Conservation (phyloP, 1,284 basidiomycete genomes). For the Apiotrichum siamense region DNA sequence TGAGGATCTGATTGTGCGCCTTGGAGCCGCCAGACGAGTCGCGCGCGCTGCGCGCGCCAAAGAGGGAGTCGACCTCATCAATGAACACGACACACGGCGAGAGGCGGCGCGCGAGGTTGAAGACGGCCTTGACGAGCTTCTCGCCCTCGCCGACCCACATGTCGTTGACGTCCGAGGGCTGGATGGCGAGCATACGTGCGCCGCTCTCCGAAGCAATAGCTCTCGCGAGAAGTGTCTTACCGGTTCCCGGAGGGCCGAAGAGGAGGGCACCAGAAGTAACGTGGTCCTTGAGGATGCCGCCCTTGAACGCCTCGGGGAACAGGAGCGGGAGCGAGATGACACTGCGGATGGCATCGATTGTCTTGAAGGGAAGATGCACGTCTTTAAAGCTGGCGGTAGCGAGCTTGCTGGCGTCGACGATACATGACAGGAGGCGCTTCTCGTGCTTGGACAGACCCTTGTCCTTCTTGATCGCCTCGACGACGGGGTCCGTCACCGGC, state of each 20-base stretch:
- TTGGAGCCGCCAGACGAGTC: constrained; percentile 69
- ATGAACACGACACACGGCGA: constrained; percentile 93
- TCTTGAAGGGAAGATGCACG: constrained; percentile 78
- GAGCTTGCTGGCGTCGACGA: constrained; percentile 66
- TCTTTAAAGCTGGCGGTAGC: constrained; percentile 69
- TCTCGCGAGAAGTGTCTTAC: constrained; percentile 81
- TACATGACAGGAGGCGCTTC: constrained; percentile 68
- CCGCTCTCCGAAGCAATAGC: constrained; percentile 80
- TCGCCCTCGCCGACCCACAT: constrained; percentile 91
- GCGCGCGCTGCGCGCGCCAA: constrained; percentile 76
- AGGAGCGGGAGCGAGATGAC: constrained; percentile 87
- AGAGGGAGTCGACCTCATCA: constrained; percentile 91
- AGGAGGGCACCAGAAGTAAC: constrained; percentile 79
- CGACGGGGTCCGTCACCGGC: constrained; percentile 56
- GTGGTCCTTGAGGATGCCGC: constrained; percentile 85
- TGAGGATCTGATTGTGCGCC: constrained; percentile 60
- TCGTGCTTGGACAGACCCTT: constrained; percentile 69
- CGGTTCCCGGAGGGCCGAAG: constrained; percentile 84
- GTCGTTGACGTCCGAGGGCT: constrained; percentile 30
- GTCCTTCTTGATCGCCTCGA: constrained; percentile 68
- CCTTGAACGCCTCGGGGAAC: constrained; percentile 81
- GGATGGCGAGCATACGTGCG: constrained; percentile 1
- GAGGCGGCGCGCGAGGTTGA: constrained; percentile 76
- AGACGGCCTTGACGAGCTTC: constrained; percentile 85
- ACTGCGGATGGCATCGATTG: constrained; percentile 79